Percentiles rank a stretch among this genome's conserved stretches.
Conservation (phyloP, 1,139 yeast genomes). For the Lodderomyces beijingensis region DNA sequence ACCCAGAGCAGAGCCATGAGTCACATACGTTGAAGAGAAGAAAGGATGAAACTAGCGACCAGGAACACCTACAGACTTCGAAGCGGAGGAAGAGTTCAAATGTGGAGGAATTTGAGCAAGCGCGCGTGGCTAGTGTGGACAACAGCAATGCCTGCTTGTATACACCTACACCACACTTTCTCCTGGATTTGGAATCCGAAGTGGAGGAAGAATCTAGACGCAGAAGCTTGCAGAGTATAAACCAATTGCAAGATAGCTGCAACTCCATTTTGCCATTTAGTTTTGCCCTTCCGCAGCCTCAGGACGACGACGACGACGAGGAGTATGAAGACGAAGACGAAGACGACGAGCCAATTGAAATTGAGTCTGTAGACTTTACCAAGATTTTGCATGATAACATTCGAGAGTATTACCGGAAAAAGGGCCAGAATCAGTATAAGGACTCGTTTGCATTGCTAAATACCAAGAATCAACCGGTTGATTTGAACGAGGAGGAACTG, state of each 20-base stretch:
- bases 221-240: background rate
- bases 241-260: constrained; percentile 1
- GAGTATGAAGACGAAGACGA: constrained; percentile 12
- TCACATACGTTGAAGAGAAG: constrained; percentile 1
- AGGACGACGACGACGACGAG: constrained; percentile 8
- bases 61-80: constrained; percentile 1
- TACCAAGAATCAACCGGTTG: constrained; percentile 2
- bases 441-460: constrained; percentile 34
- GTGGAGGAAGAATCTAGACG: constrained; percentile 1
- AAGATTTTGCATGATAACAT: constrained; percentile 40
- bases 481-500: constrained; percentile 3
- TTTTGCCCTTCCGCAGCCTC: constrained; percentile 1
- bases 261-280: background rate
- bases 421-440: constrained; percentile 12
- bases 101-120: no score
- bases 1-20: no score
- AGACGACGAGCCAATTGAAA: constrained; percentile 11
- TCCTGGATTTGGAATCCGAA: constrained; percentile 11
- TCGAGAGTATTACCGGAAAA: constrained; percentile 26
- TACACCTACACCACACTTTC: constrained; percentile 16
- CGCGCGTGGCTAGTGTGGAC: no score
- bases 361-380: constrained; percentile 32
- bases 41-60: background rate
- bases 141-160: no score
- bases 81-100: no score